Conservation (phyloP, 2,329 filamentous ascomycete species). For the Basipetospora chlamydospora region DNA sequence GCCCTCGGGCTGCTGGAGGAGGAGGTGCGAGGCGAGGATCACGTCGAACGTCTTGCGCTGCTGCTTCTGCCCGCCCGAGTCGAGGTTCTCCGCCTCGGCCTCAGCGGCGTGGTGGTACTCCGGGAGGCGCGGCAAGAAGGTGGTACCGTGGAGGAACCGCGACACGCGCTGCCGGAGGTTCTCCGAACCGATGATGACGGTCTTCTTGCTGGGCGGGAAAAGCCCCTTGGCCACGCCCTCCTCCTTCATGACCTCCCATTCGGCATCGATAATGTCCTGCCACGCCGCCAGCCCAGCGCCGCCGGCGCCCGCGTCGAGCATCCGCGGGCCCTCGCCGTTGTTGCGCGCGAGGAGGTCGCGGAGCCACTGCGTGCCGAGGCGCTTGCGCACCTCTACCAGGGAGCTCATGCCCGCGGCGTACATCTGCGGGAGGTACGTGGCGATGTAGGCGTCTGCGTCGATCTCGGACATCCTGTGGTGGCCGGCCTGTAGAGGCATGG, state of each 20-base stretch:
- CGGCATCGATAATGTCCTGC: slow-evolving; percentile 63
- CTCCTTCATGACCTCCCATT: slow-evolving; percentile 59
- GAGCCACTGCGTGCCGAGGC: slow-evolving; percentile 58
- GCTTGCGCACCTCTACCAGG: slow-evolving; percentile 58
- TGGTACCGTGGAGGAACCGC: slow-evolving; percentile 70
- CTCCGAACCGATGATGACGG: slow-evolving; percentile 66
- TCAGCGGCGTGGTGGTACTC: slow-evolving; percentile 60
- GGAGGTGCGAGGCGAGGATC: slow-evolving; percentile 73
- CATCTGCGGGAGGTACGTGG: slow-evolving; percentile 53
- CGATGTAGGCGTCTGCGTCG: slow-evolving; percentile 59
- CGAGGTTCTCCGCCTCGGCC: slow-evolving; percentile 37
- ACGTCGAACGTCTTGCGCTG: slow-evolving; percentile 76
- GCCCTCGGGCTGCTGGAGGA: slow-evolving; percentile 63
- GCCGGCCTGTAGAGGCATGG: slow-evolving; percentile 48
- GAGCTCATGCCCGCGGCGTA: slow-evolving; percentile 55
- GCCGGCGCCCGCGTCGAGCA: slow-evolving; percentile 62
- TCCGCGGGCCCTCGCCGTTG: slow-evolving; percentile 40
- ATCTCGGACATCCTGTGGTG: slow-evolving; percentile 58
- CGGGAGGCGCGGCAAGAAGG: slow-evolving; percentile 81
- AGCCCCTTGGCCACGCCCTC: slow-evolving; percentile 25
- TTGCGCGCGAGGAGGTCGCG: slow-evolving; percentile 44
- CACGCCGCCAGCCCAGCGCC: slow-evolving; percentile 63
- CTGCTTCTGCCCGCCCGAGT: no score
- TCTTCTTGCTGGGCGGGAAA: slow-evolving; percentile 54
- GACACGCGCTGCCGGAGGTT: slow-evolving; percentile 62